These are phyloP conservation scores for Cercospora zeina DNA, from an alignment of 2,329 filamentous ascomycete species.

Conservation along the genomic window DNA sequence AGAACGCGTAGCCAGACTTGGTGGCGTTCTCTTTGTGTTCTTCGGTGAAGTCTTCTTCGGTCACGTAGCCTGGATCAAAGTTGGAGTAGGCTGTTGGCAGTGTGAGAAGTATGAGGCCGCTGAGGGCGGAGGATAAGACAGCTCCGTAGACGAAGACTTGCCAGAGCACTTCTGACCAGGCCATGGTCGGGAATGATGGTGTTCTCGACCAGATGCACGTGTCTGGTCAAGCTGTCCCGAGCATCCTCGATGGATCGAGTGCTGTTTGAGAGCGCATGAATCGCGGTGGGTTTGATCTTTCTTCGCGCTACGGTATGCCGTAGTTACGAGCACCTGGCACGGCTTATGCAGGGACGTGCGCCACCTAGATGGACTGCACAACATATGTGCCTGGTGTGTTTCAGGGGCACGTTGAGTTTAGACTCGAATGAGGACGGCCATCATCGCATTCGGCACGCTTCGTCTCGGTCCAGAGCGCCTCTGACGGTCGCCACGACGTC, in stretches of 20 bases:
- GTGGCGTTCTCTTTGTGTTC: constrained; percentile 30
- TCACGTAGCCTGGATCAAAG: constrained; percentile 35
- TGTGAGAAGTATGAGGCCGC: constrained; percentile 51
- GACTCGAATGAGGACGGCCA: background rate
- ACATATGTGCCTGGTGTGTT: background rate
- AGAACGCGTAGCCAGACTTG: constrained; percentile 39
- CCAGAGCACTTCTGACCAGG: constrained; percentile 36
- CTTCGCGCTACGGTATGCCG: constrained; percentile 9
- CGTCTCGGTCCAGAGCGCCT: constrained; percentile 4
- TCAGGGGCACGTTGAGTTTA: background rate
- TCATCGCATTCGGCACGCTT: constrained; percentile 1
- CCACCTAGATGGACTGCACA: background rate
- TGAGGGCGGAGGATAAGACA: constrained; percentile 51
- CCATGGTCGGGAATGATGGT: constrained; percentile 24
- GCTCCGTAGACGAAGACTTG: constrained; percentile 45
- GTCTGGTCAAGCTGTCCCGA: background rate
- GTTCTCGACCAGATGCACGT: background rate
- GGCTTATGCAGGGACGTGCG: background rate
- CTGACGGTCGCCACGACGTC: background rate
- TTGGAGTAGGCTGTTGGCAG: constrained; percentile 56
- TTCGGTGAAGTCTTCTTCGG: constrained; percentile 36
- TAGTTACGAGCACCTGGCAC: background rate
- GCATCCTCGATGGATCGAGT: background rate
- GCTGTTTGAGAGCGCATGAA: background rate
- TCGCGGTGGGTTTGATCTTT: background rate